Conservation (phyloP, 352 stramenopile genomes). For the Globisporangium lucens region DNA sequence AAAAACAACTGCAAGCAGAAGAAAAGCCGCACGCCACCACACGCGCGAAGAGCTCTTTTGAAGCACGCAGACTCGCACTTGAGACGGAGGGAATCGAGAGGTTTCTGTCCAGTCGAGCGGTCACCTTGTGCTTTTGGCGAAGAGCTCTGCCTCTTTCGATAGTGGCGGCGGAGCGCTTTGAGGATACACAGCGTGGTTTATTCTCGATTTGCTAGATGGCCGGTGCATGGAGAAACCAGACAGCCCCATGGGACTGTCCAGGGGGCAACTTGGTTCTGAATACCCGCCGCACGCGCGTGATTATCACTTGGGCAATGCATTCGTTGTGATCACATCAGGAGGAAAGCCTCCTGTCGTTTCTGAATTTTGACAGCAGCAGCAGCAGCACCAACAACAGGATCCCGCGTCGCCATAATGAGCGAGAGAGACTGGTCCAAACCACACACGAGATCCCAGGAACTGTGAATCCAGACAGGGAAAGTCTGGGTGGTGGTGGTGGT, state of each 20-base stretch:
- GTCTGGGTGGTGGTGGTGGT: background rate
- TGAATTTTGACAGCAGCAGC: background rate
- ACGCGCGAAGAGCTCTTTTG: background rate
- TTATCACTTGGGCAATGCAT: background rate
- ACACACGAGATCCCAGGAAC: background rate
- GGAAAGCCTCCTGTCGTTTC: background rate
- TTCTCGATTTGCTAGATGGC: background rate
- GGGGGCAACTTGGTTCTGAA: background rate
- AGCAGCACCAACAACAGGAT: background rate
- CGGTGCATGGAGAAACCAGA: background rate
- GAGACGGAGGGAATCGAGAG: background rate
- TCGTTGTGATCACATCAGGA: background rate
- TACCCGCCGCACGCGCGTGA: background rate
- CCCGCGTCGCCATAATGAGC: background rate
- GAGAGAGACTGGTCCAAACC: background rate
- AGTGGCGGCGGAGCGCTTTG: background rate
- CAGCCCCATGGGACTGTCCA: background rate
- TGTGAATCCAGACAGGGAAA: background rate
- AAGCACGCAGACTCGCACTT: background rate
- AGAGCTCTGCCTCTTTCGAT: background rate
- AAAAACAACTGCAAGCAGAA: too few species aligned
- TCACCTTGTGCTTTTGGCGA: background rate
- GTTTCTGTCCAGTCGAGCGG: constrained; percentile 1
- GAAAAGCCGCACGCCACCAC: background rate
- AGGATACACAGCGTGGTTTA: background rate